Conservation (phyloP, 148 eudicot species). For the Fagopyrum esculentum region DNA sequence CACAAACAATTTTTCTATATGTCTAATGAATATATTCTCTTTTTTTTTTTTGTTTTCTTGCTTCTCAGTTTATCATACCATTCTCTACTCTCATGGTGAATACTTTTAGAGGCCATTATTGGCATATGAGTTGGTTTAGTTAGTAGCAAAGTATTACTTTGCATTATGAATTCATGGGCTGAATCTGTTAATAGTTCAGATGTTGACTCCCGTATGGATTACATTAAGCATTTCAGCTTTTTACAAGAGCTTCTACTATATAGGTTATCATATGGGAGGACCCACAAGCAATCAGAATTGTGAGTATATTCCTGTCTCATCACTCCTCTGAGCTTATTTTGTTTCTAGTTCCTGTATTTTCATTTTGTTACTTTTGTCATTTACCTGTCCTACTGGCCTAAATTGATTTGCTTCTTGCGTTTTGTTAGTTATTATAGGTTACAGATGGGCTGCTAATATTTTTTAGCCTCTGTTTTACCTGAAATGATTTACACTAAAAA, state of each 20-base stretch:
- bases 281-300: constrained; percentile 68
- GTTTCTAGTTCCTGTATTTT: background rate
- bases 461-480: too few relatives aligned
- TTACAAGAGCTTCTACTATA: background rate
- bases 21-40: too few relatives aligned
- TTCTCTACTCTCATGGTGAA: background rate
- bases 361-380: background rate
- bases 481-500: too few relatives aligned
- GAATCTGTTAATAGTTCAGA: background rate
- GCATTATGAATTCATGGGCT: background rate
- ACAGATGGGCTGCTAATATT: too few relatives aligned
- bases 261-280: constrained; percentile 87
- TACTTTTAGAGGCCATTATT: background rate
- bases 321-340: background rate
- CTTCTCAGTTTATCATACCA: too few relatives aligned
- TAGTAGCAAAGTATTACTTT: background rate
- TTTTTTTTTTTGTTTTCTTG: too few relatives aligned
- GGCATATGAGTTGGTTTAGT: background rate
- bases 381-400: too few relatives aligned
- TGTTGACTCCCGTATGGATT: background rate
- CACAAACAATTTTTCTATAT: too few relatives aligned
- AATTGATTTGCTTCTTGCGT: too few relatives aligned
- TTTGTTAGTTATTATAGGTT: too few relatives aligned
- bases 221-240: background rate
- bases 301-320: constrained; percentile 28